These are phyloP conservation scores for Eimeria tenella DNA, from an alignment of 169 alveolate species.

Conservation along the genomic window DNA sequence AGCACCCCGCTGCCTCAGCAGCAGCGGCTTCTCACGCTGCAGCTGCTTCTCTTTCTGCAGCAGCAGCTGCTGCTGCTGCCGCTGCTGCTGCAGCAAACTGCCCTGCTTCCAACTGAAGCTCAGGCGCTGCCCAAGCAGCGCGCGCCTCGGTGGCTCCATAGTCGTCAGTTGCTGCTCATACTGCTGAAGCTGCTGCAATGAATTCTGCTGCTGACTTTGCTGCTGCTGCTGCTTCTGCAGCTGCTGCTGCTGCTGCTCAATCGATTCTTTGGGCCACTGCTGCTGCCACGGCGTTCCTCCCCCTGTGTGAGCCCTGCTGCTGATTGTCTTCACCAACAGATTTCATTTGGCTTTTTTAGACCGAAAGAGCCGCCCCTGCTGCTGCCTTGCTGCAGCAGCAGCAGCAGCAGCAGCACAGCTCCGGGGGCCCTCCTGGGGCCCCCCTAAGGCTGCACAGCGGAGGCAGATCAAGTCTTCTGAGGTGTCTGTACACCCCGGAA, in stretches of 20 bases:
- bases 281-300: no score
- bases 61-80: neutral
- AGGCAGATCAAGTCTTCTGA: neutral
- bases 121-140: neutral
- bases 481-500: no score
- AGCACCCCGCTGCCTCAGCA: neutral
- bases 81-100: no score
- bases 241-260: neutral
- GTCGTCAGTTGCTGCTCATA: no score
- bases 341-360: no score
- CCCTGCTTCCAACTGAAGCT: neutral
- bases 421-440: neutral
- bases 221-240: neutral
- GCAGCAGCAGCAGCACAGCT: no score
- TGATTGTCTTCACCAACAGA: no score
- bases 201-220: neutral
- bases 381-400: no score
- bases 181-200: no score
- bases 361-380: no score
- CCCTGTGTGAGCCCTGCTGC: no score
- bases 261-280: no score
- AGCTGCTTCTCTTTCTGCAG: neutral
- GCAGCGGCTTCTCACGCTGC: neutral
- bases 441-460: neutral
- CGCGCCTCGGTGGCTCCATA: neutral